Evolutionary conservation across 225 moss, liverwort and hornwort species (phyloP), one percentile per base, ranked within the genome.

Genomic region (Physcomitrellopsis africana): DNA sequence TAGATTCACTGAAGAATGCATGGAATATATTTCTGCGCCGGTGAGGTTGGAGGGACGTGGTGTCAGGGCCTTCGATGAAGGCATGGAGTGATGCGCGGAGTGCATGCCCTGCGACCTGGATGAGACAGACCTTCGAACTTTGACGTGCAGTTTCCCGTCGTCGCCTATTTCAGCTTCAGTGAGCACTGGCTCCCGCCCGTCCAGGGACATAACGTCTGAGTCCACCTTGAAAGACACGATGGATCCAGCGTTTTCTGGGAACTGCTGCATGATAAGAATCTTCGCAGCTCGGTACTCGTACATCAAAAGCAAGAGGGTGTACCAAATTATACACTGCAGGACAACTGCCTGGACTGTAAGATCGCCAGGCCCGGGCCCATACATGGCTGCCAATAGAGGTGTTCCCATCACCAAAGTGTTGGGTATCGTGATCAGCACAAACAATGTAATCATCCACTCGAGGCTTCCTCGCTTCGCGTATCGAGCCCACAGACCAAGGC

Each of bases 341-440:
- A 99, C 99, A 1, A 99, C 99, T 0, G 90, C 93, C 63, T 99
- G 99, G 14, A 99, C 51, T 9, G 93, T 91, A 8, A 99, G 90
- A 15, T 79, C 14, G 16, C 92, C 99, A 0, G 90, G 91, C 3
- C 83, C 89, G 0, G n/a, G 0, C 13, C 99, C 99, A 56, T 99
- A 99, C 99, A 99, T 99, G 17, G 99, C 95, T 7, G 87, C 80
- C 1, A 99, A 79, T 2, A 99, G 84, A 3, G 99, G 99, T 51
- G 95, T 95, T 27, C 99, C 99, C 99, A 99, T 95, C 61, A 99
- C 99, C 63, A 99, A 73, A 3, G 99, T 99, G 64, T 99, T 99
- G 3, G 99, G 99, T 53, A 99, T 92, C 20, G 99, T 95, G 69
- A 85, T 90, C 64, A 99, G 76, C 85, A 92, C 93, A 83, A 99